phyloP scores from a whole-genome alignment of 2,329 filamentous ascomycete species.

The Diaporthe sp. region DNA sequence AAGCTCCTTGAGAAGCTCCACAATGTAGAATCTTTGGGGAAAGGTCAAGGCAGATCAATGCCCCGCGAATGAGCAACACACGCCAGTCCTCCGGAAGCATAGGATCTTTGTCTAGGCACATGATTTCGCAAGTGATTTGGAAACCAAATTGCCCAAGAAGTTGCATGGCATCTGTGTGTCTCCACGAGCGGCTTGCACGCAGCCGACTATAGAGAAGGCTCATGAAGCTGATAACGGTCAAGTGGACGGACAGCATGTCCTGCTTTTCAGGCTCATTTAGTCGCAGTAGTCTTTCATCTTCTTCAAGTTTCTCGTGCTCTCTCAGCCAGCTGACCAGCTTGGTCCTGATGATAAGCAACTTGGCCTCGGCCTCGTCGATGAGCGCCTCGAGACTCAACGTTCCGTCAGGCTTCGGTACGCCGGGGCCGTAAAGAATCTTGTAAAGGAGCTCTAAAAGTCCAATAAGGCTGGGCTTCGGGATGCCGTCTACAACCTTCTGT shows the following conservation, averaged over 20 bases:
- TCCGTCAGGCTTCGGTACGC: neutral
- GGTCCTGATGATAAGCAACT: neutral
- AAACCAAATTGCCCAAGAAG: neutral
- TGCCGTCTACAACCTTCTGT: neutral
- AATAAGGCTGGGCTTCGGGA: neutral
- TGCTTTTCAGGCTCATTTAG: neutral
- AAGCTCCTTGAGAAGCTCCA: neutral
- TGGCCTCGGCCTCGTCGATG: neutral
- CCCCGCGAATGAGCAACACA: neutral
- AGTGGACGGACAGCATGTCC: neutral
- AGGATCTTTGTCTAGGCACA: neutral
- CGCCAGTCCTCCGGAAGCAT: neutral
- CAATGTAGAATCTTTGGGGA: no score
- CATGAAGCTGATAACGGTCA: neutral
- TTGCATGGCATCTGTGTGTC: neutral
- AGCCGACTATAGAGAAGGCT: neutral
- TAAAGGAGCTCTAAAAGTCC: neutral
- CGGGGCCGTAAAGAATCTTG: neutral
- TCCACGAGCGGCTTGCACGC: neutral
- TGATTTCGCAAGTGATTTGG: neutral
- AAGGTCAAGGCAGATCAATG: neutral
- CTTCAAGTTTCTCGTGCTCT: neutral
- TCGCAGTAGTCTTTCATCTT: neutral
- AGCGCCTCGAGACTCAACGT: neutral
- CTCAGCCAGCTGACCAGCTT: neutral